These are phyloP conservation scores for Bertia moriformis DNA, from an alignment of 2,329 filamentous ascomycete species.

Conservation along the genomic window DNA sequence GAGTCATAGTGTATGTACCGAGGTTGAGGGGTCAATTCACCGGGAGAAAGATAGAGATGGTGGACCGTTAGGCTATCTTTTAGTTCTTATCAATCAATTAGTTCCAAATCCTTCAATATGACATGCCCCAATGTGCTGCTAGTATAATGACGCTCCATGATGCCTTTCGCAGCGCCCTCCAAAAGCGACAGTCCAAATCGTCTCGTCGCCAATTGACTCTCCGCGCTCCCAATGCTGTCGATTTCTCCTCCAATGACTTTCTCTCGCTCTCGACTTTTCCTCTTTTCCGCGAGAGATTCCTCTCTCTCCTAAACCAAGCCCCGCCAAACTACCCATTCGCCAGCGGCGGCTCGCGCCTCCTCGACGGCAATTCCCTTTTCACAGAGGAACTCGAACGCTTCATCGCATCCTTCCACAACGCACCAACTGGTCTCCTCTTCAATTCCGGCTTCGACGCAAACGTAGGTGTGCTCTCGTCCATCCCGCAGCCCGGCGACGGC, in stretches of 20 bases:
- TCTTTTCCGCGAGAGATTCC: conserved; percentile 25
- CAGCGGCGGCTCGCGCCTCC: conserved; percentile 43
- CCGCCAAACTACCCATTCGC: conserved; percentile 25
- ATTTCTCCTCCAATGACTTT: conserved; percentile 55
- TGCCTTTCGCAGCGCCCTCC: neutral
- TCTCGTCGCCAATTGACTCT: neutral
- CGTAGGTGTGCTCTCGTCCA: conserved; percentile 27
- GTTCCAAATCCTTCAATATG: too few relatives aligned
- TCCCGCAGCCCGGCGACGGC: conserved; percentile 34
- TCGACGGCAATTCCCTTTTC: conserved; percentile 50
- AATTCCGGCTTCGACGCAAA: conserved; percentile 44
- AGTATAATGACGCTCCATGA: too few relatives aligned
- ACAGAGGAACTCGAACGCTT: conserved; percentile 40
- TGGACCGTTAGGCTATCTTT: too few relatives aligned
- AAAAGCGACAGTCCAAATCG: neutral
- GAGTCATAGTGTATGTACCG: too few relatives aligned
- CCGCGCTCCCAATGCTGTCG: conserved; percentile 11
- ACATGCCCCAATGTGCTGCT: too few relatives aligned
- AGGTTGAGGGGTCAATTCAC: too few relatives aligned
- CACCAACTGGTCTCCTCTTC: conserved; percentile 40
- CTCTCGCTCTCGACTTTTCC: conserved; percentile 37
- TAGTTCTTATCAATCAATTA: too few relatives aligned
- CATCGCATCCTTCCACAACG: conserved; percentile 45
- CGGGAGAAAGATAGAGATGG: too few relatives aligned
- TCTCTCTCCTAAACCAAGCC: conserved; percentile 24